These are phyloP conservation scores for Arthrobotrys pseudoclavata DNA, from an alignment of 2,329 filamentous ascomycete species.

Conservation along the genomic window DNA sequence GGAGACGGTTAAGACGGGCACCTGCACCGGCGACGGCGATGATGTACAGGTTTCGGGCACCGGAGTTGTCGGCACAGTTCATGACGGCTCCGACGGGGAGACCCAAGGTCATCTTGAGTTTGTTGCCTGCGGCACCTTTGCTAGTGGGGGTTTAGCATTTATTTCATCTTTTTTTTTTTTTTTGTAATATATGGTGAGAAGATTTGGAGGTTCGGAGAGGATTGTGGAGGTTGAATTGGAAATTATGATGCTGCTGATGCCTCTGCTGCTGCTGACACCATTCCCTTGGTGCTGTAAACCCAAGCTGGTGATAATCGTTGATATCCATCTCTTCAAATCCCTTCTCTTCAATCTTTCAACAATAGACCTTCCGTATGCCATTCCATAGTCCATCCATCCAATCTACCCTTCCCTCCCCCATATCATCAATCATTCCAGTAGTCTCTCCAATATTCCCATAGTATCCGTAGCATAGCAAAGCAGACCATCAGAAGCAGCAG, in stretches of 20 bases:
- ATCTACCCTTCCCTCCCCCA: not conserved
- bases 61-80: slow-evolving; percentile 99
- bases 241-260: slow-evolving; percentile 15
- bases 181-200: not conserved
- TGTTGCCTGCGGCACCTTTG: slow-evolving; percentile 92
- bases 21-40: slow-evolving; percentile 99
- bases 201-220: not conserved
- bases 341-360: not conserved
- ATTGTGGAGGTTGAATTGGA: not conserved
- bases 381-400: not conserved
- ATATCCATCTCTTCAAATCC: not conserved
- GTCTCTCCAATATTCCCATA: not conserved
- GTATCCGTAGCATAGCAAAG: not conserved
- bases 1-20: slow-evolving; percentile 96
- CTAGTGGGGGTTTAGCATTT: slow-evolving; percentile 38
- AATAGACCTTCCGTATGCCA: not conserved
- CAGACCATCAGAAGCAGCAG: slow-evolving; percentile 36
- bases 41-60: slow-evolving; percentile 99
- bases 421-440: not conserved
- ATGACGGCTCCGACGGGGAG: slow-evolving; percentile 99
- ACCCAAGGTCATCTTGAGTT: slow-evolving; percentile 99
- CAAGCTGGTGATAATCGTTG: not conserved
- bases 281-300: not conserved
- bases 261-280: not conserved
- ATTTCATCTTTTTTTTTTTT: not conserved